Evolutionary conservation across 208 protist species (phyloP), one percentile per base, ranked within the genome.

Genomic region (Acanthamoeba royreba): DNA sequence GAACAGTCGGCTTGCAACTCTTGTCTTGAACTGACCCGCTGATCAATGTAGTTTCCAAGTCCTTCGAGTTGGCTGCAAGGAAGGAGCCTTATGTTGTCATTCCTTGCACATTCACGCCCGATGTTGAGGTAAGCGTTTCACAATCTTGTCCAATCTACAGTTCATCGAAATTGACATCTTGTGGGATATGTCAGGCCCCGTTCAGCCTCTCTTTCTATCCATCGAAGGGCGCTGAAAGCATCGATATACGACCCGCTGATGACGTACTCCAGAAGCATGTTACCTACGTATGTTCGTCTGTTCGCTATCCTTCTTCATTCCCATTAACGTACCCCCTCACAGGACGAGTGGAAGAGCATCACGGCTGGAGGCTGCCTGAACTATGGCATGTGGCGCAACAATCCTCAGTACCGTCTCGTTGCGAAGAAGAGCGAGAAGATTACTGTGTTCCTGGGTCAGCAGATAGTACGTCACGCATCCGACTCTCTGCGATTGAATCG

Each of bases 281-380:
- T 33, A 33, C 31, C 1, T 72, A 72, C 61, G 49, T 55, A 55
- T 19, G 49, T 55, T n/a, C n/a, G n/a, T n/a, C n/a, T n/a, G n/a
- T n/a, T n/a, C n/a, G n/a, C n/a, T n/a, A n/a, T n/a, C n/a, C n/a
- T n/a, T n/a, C n/a, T n/a, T n/a, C n/a, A n/a, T n/a, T n/a, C n/a
- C n/a, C n/a, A n/a, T n/a, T n/a, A n/a, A n/a, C n/a, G n/a, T n/a
- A n/a, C n/a, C n/a, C n/a, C n/a, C n/a, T n/a, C n/a, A 52, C 22
- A 88, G 79, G 85, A 47, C 45, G 77, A 86, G 42, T 91, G 85
- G 85, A 91, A 91, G 35, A 47, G 47, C 31, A 15, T 74, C 55
- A 91, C 85, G 19, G 85, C 47, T 69, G 85, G 55, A 2, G 85
- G 85, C 35, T 91, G 85, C 58, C 33, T 91, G 2, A 91, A 52